Base-by-base conservation (phyloP, 139 green algal species). In the Tetraselmis striata region DNA sequence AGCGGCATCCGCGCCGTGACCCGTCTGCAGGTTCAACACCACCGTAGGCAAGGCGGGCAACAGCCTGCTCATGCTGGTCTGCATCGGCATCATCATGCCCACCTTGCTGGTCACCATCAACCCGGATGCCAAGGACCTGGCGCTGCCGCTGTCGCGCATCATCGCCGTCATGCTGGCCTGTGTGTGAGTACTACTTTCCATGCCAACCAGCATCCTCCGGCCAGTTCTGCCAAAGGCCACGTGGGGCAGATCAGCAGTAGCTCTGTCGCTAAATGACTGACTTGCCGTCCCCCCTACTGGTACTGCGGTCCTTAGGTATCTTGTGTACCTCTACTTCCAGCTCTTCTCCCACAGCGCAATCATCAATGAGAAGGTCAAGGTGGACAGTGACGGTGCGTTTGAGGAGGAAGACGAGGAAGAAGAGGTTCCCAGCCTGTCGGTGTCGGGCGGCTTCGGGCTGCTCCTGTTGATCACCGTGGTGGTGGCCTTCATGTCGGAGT, bases 281-380 rank as follows among this genome's bases (percentile, higher is more conserved):
- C n/a, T n/a, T n/a, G n/a, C n/a, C n/a, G n/a, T n/a, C n/a, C n/a
- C n/a, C n/a, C n/a, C n/a, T n/a, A n/a, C n/a, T n/a, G n/a, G n/a
- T 67, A 67, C 45, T 67, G 11, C 45, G 5, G 11, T 5, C 45
- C 82, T 80, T 75, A 91, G 88, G 76, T 98, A 98, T 83, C 0
- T 86, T 11, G 88, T 84, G 78, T 98, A 97, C 89, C 89, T 98
- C 2, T 83, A 85, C 74, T 98, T 97, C 84, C 89, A 95, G 87
- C 90, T 98, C 29, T 83, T 90, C 67, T 96, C 94, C 0, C 94
- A 98, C 85, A 76, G 83, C 26, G 78, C 93, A 75, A 74, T 88
- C 26, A 92, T 94, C 45, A 67, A 67, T 18, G 85, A 88, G 26
- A 85, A 89, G 23, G 28, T 81, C 32, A n/a, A 75, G 27, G 45